A percentile compares a stretch with the other conserved stretches of the same genome.
These are phyloP conservation scores for Xylaria sp. DNA, from an alignment of 2,329 filamentous ascomycete species.

Conservation along the genomic window DNA sequence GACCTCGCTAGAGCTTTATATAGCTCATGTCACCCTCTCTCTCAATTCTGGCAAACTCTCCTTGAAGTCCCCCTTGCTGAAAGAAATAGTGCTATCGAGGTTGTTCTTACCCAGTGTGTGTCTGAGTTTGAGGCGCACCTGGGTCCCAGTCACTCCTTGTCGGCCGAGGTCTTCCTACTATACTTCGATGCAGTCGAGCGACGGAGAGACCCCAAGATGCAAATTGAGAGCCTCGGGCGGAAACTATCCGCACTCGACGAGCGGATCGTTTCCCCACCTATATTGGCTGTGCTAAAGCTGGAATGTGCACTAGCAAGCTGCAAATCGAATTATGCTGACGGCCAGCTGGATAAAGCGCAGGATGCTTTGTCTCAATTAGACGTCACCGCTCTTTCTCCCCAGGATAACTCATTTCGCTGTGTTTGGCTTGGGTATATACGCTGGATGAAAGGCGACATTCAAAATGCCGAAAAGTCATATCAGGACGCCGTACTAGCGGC, in stretches of 20 bases:
- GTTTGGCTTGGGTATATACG: conserved; percentile 29
- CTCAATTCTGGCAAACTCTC: conserved; percentile 26
- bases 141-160: conserved; percentile 24
- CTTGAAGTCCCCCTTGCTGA: conserved; percentile 22
- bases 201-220: conserved; percentile 21
- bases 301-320: conserved; percentile 28
- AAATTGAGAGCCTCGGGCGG: conserved; percentile 19
- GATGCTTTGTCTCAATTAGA: conserved; percentile 22
- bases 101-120: conserved; percentile 23
- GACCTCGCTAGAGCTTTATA: conserved; percentile 24
- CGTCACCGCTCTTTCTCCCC: conserved; percentile 18
- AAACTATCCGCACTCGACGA: conserved; percentile 22
- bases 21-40: conserved; percentile 19
- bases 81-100: conserved; percentile 21
- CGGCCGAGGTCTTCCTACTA: conserved; percentile 26
- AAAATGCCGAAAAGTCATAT: conserved; percentile 24
- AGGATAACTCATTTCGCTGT: conserved; percentile 27
- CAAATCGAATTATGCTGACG: conserved; percentile 24
- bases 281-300: conserved; percentile 25
- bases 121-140: conserved; percentile 23
- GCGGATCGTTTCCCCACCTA: conserved; percentile 11
- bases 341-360: conserved; percentile 23
- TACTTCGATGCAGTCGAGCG: conserved; percentile 28
- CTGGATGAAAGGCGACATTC: conserved; percentile 22
- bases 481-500: conserved; percentile 24